Evolutionary conservation across 805 yeast genomes (phyloP).

Genomic region (Saccharomycopsis vini): DNA sequence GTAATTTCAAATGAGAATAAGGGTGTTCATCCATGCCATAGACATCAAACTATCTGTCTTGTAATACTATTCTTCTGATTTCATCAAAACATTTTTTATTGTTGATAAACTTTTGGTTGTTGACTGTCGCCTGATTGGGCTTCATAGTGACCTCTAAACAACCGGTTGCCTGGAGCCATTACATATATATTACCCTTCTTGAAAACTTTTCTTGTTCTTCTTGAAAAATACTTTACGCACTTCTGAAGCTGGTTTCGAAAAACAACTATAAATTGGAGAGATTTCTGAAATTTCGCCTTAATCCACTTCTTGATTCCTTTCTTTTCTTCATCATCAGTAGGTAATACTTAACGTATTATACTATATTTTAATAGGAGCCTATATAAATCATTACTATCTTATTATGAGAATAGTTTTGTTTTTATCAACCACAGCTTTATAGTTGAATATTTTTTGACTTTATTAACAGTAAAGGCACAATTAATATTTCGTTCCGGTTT

Average conservation of each 20-base stretch:
- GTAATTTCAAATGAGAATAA: constrained; percentile 10
- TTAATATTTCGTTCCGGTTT: constrained; percentile 21
- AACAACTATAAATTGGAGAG: constrained; percentile 6
- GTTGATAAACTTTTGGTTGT: not conserved
- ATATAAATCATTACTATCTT: constrained; percentile 14
- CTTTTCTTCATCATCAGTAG: constrained; percentile 20
- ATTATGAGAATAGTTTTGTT: constrained; percentile 15
- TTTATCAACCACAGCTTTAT: constrained; percentile 20
- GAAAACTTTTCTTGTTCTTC: not conserved
- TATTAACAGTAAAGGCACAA: constrained; percentile 21
- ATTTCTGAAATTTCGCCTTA: not conserved
- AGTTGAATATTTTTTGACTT: constrained; percentile 21
- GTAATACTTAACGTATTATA: constrained; percentile 20
- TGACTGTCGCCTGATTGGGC: not conserved
- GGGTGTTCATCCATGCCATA: not conserved
- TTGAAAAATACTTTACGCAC: not conserved
- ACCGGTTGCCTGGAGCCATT: too few relatives aligned
- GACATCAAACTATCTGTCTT: not conserved
- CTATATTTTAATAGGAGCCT: constrained; percentile 18
- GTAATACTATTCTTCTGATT: not conserved
- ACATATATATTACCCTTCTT: too few relatives aligned
- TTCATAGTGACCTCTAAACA: too few relatives aligned
- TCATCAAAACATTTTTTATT: not conserved
- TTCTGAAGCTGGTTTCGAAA: not conserved
- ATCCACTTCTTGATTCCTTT: constrained; percentile 3